Percentiles rank a stretch among this genome's conserved stretches.
phyloP scores from a whole-genome alignment of 176 grass and related monocot genomes.

The Hyparrhenia diplandra region DNA sequence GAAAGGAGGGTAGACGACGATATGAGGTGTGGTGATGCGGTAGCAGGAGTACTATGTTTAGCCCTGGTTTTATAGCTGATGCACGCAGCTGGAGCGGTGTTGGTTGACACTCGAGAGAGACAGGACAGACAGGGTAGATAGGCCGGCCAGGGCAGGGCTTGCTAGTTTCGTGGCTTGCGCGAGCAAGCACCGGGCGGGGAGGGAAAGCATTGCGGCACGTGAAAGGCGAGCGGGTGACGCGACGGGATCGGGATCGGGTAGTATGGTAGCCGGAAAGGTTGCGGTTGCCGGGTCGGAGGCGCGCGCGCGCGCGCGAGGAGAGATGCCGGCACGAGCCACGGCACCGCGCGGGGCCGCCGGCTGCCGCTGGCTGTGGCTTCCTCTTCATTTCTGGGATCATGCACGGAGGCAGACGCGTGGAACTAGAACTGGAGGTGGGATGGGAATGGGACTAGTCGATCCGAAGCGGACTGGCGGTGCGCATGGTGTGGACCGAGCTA shows the following conservation, averaged over 20 bases:
- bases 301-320: too few species aligned
- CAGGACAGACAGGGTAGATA: background rate
- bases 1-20: background rate
- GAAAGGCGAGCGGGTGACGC: conserved; percentile 20
- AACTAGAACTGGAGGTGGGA: too few species aligned
- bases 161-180: background rate
- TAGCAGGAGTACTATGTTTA: background rate
- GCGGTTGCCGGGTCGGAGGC: background rate
- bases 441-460: too few species aligned
- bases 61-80: conserved; percentile 8
- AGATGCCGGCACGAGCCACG: too few species aligned
- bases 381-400: too few species aligned
- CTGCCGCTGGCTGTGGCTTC: too few species aligned
- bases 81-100: conserved; percentile 21
- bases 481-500: background rate
- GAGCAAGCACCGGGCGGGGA: background rate
- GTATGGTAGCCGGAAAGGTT: background rate
- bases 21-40: background rate
- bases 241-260: background rate
- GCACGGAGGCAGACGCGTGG: too few species aligned
- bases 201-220: conserved; percentile 27
- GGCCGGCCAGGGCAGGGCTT: background rate
- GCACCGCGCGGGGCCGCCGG: too few species aligned
- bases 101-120: background rate
- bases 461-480: too few species aligned